A percentile compares a stretch with the other conserved stretches of the same genome.
These are phyloP conservation scores for Nicotiana rustica DNA, from an alignment of 305 asterid genomes.

Conservation along the genomic window DNA sequence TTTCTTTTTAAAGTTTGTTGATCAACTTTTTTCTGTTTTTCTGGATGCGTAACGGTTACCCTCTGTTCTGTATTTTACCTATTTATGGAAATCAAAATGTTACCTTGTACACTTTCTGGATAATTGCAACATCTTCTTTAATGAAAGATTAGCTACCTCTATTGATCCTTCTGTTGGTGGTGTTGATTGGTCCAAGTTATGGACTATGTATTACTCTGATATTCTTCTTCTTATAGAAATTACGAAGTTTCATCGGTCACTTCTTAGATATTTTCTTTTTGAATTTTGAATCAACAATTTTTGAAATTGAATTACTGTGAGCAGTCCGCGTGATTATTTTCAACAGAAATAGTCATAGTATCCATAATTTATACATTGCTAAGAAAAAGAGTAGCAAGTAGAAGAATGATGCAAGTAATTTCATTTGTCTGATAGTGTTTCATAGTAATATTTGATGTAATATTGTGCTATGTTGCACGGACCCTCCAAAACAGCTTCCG, in stretches of 20 bases:
- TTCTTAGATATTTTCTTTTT: background rate
- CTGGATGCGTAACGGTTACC: too few relatives aligned
- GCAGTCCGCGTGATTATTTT: too few relatives aligned
- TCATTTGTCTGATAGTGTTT: background rate
- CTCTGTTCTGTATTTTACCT: too few relatives aligned
- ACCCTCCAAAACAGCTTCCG: too few relatives aligned
- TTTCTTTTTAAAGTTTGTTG: too few relatives aligned
- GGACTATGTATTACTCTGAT: background rate
- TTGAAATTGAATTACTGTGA: too few relatives aligned
- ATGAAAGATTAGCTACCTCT: slow-evolving; percentile 14
- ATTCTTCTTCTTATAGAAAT: background rate
- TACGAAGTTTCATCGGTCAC: background rate
- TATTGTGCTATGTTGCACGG: background rate
- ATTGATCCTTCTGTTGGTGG: background rate
- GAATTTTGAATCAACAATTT: too few relatives aligned
- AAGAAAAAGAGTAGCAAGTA: too few relatives aligned
- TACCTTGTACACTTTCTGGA: background rate
- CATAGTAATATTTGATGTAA: background rate
- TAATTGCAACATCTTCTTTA: slow-evolving; percentile 1
- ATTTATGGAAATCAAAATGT: background rate
- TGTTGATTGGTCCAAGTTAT: background rate
- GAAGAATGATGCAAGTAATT: background rate
- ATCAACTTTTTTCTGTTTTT: too few relatives aligned
- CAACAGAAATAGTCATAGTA: too few relatives aligned
- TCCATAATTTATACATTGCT: too few relatives aligned